A percentile compares a stretch with the other conserved stretches of the same genome.
These are phyloP conservation scores for Dioszegia aurantiaca DNA, from an alignment of 768 basidiomycete species.

Conservation along the genomic window DNA sequence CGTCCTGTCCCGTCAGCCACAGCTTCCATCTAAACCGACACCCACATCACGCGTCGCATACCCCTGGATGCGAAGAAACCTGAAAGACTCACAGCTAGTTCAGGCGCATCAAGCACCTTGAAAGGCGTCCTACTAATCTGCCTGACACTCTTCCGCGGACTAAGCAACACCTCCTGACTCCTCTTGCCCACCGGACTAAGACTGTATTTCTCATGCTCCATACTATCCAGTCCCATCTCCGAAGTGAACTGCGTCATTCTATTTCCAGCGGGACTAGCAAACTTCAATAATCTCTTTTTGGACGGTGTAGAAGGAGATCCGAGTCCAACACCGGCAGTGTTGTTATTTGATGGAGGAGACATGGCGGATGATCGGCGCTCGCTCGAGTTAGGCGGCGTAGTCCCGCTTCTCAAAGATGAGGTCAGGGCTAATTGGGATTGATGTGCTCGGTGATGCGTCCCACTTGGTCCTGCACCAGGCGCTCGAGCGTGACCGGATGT, in stretches of 20 bases:
- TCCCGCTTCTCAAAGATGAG: conserved; percentile 20
- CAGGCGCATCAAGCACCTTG: conserved; percentile 93
- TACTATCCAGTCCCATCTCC: conserved; percentile 63
- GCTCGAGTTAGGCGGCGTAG: conserved; percentile 28
- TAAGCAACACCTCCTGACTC: conserved; percentile 76
- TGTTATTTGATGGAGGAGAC: conserved; percentile 25
- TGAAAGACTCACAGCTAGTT: conserved; percentile 64
- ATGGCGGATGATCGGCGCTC: conserved; percentile 38
- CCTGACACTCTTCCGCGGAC: conserved; percentile 74
- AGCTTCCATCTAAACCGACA: too few species aligned
- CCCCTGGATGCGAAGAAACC: too few species aligned
- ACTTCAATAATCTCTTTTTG: conserved; percentile 49
- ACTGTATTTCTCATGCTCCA: conserved; percentile 83
- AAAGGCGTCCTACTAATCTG: conserved; percentile 92
- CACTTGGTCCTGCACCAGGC: conserved; percentile 39
- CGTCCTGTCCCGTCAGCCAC: conserved; percentile 58
- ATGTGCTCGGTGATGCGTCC: conserved; percentile 40
- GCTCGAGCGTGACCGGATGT: conserved; percentile 42
- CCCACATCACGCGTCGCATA: too few species aligned
- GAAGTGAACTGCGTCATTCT: conserved; percentile 59
- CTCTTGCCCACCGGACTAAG: conserved; percentile 83
- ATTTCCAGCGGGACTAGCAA: conserved; percentile 52
- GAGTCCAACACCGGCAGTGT: not conserved
- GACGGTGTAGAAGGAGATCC: conserved; percentile 48
- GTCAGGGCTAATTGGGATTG: conserved; percentile 40